Evolutionary conservation across 176 grass and related monocot species (phyloP).

Genomic region (Cymbopogon citratus): DNA sequence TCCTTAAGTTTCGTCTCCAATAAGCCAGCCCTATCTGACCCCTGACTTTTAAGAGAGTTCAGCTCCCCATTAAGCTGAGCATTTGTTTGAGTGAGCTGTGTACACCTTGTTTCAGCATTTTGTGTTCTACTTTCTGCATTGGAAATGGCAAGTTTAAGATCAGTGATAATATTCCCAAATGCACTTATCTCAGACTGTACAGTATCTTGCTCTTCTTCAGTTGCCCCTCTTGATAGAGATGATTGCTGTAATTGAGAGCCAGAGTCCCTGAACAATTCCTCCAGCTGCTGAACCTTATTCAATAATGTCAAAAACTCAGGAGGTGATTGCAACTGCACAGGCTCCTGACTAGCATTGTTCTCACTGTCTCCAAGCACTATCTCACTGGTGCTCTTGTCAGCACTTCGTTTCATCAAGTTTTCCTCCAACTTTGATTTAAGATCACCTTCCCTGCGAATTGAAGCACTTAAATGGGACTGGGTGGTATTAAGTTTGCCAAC

Average conservation of each 20-base stretch:
- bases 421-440: slow-evolving; percentile 23
- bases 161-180: slow-evolving; percentile 33
- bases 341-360: neutral
- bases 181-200: neutral
- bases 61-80: slow-evolving; percentile 42
- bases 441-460: slow-evolving; percentile 19
- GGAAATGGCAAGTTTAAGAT: slow-evolving; percentile 39
- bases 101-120: slow-evolving; percentile 38
- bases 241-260: neutral
- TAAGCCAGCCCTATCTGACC: slow-evolving; percentile 49
- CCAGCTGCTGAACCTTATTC: slow-evolving; percentile 34
- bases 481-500: slow-evolving; percentile 28
- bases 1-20: slow-evolving; percentile 58
- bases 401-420: slow-evolving; percentile 14
- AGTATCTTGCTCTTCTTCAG: slow-evolving; percentile 4
- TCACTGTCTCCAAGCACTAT: neutral
- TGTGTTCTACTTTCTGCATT: slow-evolving; percentile 49
- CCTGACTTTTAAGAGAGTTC: slow-evolving; percentile 28
- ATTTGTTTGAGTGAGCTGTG: slow-evolving; percentile 41
- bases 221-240: neutral
- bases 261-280: slow-evolving; percentile 31
- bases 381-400: neutral
- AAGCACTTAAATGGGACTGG: slow-evolving; percentile 22
- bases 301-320: slow-evolving; percentile 32
- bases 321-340: neutral